These are phyloP conservation scores for Penicillium sp. DNA, from an alignment of 2,329 filamentous ascomycete species.

Conservation along the genomic window DNA sequence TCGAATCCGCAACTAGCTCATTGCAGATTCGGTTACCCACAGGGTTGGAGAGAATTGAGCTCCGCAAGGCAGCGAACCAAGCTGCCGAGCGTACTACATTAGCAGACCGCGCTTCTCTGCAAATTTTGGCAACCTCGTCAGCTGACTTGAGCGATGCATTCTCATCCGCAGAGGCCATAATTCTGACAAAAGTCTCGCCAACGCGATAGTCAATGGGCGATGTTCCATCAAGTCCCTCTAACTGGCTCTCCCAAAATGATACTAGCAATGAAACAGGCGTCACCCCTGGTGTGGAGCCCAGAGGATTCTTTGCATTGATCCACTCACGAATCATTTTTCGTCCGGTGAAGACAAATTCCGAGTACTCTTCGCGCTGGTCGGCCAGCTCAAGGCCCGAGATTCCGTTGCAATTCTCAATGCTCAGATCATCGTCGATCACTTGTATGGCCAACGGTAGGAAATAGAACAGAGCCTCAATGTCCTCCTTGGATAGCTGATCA, in stretches of 20 bases:
- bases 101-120: slow-evolving; percentile 32
- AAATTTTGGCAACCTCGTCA: slow-evolving; percentile 32
- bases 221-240: slow-evolving; percentile 28
- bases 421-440: slow-evolving; percentile 56
- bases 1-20: slow-evolving; percentile 56
- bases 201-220: slow-evolving; percentile 36
- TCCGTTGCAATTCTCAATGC: slow-evolving; percentile 50
- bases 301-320: slow-evolving; percentile 27
- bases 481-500: slow-evolving; percentile 28
- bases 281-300: slow-evolving; percentile 11
- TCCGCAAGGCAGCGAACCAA: slow-evolving; percentile 46
- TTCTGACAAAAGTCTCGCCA: slow-evolving; percentile 39
- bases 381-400: slow-evolving; percentile 46
- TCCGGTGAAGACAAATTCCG: slow-evolving; percentile 49
- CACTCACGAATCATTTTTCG: slow-evolving; percentile 45
- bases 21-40: slow-evolving; percentile 52
- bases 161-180: slow-evolving; percentile 32
- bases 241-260: slow-evolving; percentile 32
- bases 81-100: slow-evolving; percentile 46
- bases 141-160: slow-evolving; percentile 23
- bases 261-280: slow-evolving; percentile 23
- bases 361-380: slow-evolving; percentile 49
- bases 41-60: slow-evolving; percentile 45
- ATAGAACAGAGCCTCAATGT: slow-evolving; percentile 41
- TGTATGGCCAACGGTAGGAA: slow-evolving; percentile 52